Evolutionary conservation across 2,329 filamentous ascomycete genomes (phyloP).

Genomic region (Aspergillus viridinutans): DNA sequence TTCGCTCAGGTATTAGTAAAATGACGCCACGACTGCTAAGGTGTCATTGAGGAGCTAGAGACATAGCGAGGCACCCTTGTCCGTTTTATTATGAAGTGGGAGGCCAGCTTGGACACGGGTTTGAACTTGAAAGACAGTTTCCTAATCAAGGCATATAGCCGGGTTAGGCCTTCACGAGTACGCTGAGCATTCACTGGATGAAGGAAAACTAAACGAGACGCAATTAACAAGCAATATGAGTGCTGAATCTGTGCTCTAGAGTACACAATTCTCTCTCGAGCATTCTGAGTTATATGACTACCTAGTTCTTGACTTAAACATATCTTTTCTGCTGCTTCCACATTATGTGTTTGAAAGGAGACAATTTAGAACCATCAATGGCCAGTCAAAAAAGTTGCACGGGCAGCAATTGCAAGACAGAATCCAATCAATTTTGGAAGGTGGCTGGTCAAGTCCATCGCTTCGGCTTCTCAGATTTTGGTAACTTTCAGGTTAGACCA

Average conservation of each 20-base stretch:
- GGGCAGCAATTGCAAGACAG: not conserved
- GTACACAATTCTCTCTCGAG: not conserved
- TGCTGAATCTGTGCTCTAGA: not conserved
- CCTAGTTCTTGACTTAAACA: not conserved
- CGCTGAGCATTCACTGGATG: constrained; percentile 5
- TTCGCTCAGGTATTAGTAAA: not conserved
- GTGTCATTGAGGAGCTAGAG: not conserved
- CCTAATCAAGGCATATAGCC: constrained; percentile 19
- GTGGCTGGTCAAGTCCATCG: not conserved
- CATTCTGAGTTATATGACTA: not conserved
- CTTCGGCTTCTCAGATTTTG: not conserved
- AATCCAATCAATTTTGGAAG: not conserved
- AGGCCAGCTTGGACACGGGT: not conserved
- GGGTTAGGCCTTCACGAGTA: constrained; percentile 7
- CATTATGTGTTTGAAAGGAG: not conserved
- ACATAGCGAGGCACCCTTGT: not conserved
- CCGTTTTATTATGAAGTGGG: not conserved
- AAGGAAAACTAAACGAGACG: not conserved
- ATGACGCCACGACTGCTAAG: not conserved
- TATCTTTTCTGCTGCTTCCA: not conserved
- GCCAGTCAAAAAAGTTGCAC: not conserved
- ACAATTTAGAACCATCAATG: not conserved
- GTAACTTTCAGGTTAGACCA: not conserved
- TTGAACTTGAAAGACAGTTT: constrained; percentile 3
- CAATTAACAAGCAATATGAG: not conserved